phyloP scores from a whole-genome alignment of 2,329 filamentous ascomycete species.

The Colletotrichum coccodes region DNA sequence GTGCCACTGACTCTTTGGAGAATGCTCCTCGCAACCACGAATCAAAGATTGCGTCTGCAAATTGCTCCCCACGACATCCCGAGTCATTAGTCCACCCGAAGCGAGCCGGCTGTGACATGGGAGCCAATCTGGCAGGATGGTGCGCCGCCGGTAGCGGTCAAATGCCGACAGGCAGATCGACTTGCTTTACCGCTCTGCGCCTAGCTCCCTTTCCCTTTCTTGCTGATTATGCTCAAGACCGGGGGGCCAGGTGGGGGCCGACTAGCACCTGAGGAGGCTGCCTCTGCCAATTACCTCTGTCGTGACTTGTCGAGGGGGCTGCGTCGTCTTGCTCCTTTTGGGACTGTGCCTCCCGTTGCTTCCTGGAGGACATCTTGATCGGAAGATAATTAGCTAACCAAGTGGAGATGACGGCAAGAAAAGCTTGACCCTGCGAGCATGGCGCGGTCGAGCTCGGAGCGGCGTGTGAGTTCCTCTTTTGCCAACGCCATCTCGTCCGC shows the following conservation, averaged over 20 bases:
- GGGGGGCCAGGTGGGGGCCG: constrained; percentile 17
- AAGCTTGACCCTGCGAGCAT: constrained; percentile 29
- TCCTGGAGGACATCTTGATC: constrained; percentile 17
- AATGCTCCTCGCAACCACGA: constrained; percentile 1
- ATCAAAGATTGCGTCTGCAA: constrained; percentile 21
- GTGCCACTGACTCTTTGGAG: constrained; percentile 18
- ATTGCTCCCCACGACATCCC: constrained; percentile 25
- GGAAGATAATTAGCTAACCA: constrained; percentile 31
- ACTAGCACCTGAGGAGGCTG: neutral
- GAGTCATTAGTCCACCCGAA: constrained; percentile 26
- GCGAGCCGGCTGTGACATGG: constrained; percentile 26
- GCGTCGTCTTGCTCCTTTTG: neutral
- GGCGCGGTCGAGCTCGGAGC: neutral
- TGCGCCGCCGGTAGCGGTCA: constrained; percentile 27
- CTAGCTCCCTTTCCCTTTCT: constrained; percentile 26
- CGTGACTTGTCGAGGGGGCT: constrained; percentile 7
- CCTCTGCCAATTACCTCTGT: constrained; percentile 13
- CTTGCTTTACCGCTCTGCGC: constrained; percentile 36
- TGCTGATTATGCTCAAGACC: constrained; percentile 7
- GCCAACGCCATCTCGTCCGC: neutral
- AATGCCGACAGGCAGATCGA: constrained; percentile 36
- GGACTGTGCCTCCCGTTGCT: constrained; percentile 7
- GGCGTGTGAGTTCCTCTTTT: neutral
- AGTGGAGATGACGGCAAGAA: constrained; percentile 27
- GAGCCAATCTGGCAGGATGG: constrained; percentile 30